Percentiles rank a stretch among this genome's conserved stretches.
Evolutionary conservation across 1,284 basidiomycete species (phyloP).

Genomic region (Cryptococcus amylolentus): DNA sequence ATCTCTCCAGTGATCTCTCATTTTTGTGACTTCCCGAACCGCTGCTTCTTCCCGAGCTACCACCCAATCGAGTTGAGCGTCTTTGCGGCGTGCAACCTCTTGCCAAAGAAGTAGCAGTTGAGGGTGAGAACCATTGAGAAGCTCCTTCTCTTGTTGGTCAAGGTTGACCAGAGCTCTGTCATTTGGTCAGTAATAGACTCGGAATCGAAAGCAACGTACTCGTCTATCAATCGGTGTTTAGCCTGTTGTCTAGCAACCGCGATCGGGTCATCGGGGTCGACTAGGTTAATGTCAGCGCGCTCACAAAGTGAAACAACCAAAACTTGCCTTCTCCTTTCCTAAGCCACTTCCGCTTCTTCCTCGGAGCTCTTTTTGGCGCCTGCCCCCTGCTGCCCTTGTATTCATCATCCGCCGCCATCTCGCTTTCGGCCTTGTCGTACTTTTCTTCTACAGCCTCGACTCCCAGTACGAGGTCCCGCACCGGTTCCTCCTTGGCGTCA

Average conservation of each 20-base stretch:
- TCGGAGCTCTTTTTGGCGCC: conserved; percentile 6
- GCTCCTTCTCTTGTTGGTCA: conserved; percentile 27
- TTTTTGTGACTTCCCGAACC: conserved; percentile 8
- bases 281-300: conserved; percentile 8
- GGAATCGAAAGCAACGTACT: conserved; percentile 15
- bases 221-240: conserved; percentile 29
- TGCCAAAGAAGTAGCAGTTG: conserved; percentile 27
- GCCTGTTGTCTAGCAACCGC: conserved; percentile 40
- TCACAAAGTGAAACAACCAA: neutral
- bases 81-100: conserved; percentile 26
- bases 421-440: neutral
- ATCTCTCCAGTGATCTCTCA: conserved; percentile 19
- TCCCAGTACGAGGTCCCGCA: neutral
- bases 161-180: conserved; percentile 33
- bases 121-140: conserved; percentile 25
- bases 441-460: neutral
- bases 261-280: conserved; percentile 43
- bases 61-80: conserved; percentile 13
- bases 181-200: neutral
- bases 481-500: neutral
- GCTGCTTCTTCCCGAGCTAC: conserved; percentile 19
- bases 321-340: conserved; percentile 40
- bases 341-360: conserved; percentile 32
- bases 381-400: neutral
- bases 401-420: neutral